A percentile compares a stretch with the other conserved stretches of the same genome.
Conservation (phyloP, 345 rosid genomes). For the Acer negundo region DNA sequence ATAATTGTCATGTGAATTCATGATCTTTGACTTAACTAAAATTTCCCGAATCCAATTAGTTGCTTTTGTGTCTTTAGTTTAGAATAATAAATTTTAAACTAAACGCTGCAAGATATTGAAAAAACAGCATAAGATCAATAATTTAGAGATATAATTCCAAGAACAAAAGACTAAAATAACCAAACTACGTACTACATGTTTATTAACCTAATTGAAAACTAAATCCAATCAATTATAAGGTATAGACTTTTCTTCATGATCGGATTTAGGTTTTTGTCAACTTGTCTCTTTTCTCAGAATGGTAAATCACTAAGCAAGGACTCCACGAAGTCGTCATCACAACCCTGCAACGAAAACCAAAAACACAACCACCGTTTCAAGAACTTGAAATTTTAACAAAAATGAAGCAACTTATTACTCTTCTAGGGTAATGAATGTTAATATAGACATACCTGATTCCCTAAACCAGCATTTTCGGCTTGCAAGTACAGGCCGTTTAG, state of each 20-base stretch:
- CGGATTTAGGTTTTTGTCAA: not conserved
- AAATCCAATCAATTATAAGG: not conserved
- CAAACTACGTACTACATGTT: too few relatives aligned
- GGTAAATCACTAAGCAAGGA: conserved; percentile 10
- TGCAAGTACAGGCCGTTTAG: not conserved
- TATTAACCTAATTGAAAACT: not conserved
- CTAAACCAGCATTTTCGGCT: not conserved
- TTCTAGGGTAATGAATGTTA: not conserved
- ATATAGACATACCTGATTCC: not conserved
- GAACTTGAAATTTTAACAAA: not conserved
- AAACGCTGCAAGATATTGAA: too few relatives aligned
- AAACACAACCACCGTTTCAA: not conserved
- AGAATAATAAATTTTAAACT: too few relatives aligned
- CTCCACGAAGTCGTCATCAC: conserved; percentile 23
- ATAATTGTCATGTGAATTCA: too few relatives aligned
- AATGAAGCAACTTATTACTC: not conserved
- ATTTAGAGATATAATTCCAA: too few relatives aligned
- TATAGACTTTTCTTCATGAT: not conserved
- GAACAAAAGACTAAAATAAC: too few relatives aligned
- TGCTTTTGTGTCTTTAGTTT: too few relatives aligned
- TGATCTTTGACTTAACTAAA: too few relatives aligned
- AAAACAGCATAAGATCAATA: too few relatives aligned
- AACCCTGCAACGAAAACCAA: conserved; percentile 17
- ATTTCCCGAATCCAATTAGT: too few relatives aligned
- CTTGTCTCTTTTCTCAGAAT: not conserved